Percentiles rank a stretch among this genome's conserved stretches.
phyloP scores from a whole-genome alignment of 768 basidiomycete genomes.

The Tulasnella sp. region DNA sequence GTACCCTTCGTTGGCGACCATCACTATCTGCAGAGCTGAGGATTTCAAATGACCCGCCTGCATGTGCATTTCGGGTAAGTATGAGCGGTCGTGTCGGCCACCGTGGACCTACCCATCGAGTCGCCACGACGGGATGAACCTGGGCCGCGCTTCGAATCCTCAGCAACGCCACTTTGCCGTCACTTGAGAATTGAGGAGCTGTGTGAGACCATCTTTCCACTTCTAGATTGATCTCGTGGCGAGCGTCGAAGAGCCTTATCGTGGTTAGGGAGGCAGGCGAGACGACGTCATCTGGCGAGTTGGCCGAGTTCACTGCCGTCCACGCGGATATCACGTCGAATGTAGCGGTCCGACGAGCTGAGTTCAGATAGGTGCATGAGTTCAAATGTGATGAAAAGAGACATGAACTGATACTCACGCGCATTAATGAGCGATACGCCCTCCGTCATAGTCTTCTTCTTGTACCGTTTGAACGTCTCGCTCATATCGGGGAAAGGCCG shows the following conservation, averaged over 20 bases:
- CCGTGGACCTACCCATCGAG: slow-evolving; percentile 26
- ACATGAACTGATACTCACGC: slow-evolving; percentile 16
- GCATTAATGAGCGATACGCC: slow-evolving; percentile 36
- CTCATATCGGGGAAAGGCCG: slow-evolving; percentile 25
- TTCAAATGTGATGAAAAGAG: not conserved
- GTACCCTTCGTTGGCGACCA: slow-evolving; percentile 31
- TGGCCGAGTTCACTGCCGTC: slow-evolving; percentile 27
- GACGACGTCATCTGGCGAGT: slow-evolving; percentile 21
- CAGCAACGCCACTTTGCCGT: slow-evolving; percentile 35
- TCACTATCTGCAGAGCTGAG: slow-evolving; percentile 26
- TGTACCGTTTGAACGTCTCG: slow-evolving; percentile 25
- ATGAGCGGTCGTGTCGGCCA: not conserved
- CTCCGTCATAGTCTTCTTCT: slow-evolving; percentile 31
- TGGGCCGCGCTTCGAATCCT: slow-evolving; percentile 34
- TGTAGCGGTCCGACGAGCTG: not conserved
- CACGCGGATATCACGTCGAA: slow-evolving; percentile 23
- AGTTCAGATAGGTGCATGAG: not conserved
- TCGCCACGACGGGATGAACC: slow-evolving; percentile 37
- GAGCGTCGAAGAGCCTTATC: slow-evolving; percentile 26
- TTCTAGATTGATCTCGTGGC: slow-evolving; percentile 30
- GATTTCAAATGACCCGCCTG: slow-evolving; percentile 27
- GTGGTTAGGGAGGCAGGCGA: slow-evolving; percentile 20
- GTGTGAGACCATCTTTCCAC: slow-evolving; percentile 25
- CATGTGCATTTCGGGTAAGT: not conserved
- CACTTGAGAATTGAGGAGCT: slow-evolving; percentile 34